Evolutionary conservation across 257 asterid genomes (phyloP).

Genomic region (Primulina eburnea): DNA sequence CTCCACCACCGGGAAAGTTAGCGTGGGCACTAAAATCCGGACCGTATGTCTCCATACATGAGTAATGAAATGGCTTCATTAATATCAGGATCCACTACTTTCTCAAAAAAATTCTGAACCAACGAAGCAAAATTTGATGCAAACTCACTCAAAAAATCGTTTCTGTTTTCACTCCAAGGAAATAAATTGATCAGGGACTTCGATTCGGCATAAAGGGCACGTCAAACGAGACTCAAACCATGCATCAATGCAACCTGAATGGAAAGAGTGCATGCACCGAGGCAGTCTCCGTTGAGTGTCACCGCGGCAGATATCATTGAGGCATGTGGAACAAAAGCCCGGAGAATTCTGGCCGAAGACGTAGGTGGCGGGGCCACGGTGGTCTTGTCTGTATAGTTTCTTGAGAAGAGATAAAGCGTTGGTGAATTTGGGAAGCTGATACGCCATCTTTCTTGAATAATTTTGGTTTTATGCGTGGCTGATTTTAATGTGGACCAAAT

Average conservation of each 20-base stretch:
- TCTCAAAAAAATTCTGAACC: not conserved
- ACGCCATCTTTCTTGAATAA: not conserved
- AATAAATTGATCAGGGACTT: not conserved
- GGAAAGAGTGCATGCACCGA: conserved; percentile 8
- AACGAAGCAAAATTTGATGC: not conserved
- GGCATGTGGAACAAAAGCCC: conserved; percentile 4
- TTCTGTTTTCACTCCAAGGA: not conserved
- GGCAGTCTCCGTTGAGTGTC: conserved; percentile 1
- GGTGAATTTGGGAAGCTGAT: not conserved
- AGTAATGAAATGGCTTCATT: not conserved
- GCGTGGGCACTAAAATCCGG: not conserved
- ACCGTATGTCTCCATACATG: not conserved
- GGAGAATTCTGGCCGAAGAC: conserved; percentile 3
- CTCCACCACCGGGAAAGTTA: no score
- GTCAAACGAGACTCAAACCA: conserved; percentile 4
- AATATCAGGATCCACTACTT: not conserved
- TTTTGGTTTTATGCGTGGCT: no score
- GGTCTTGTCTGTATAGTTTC: conserved; percentile 8
- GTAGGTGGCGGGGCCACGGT: not conserved
- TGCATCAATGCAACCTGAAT: not conserved
- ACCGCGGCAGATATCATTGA: not conserved
- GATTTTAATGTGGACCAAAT: no score
- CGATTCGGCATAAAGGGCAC: conserved; percentile 16
- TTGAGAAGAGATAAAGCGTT: not conserved
- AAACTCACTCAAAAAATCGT: not conserved